Conservation (phyloP, 2,329 filamentous ascomycete genomes). For the Aspergillus pseudotamarii region DNA sequence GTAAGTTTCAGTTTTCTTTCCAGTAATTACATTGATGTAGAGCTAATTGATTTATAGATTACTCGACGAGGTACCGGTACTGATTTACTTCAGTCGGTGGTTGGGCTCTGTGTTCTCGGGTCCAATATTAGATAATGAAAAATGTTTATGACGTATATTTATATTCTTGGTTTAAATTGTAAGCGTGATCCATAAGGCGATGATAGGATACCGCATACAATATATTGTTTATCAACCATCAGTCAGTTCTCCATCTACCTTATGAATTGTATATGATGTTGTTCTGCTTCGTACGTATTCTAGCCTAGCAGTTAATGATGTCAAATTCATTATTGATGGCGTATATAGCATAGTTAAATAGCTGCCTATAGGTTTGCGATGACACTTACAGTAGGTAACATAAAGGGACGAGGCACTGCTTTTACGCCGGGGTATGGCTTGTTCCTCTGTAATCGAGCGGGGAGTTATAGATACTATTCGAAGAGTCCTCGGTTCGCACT, state of each 20-base stretch:
- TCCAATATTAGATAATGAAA: not conserved
- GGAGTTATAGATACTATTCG: too few relatives aligned
- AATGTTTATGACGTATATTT: not conserved
- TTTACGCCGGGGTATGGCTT: too few relatives aligned
- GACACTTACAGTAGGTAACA: too few relatives aligned
- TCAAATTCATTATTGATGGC: too few relatives aligned
- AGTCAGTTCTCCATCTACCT: not conserved
- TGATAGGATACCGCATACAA: not conserved
- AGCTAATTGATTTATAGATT: constrained; percentile 42
- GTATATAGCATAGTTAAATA: too few relatives aligned
- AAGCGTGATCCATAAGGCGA: not conserved
- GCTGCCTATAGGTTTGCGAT: too few relatives aligned
- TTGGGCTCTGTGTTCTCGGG: constrained; percentile 6
- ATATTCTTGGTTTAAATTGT: not conserved
- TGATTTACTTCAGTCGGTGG: constrained; percentile 34
- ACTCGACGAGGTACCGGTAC: constrained; percentile 71
- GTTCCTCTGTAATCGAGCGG: too few relatives aligned
- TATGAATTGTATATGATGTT: not conserved
- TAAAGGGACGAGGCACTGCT: too few relatives aligned
- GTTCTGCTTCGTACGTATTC: not conserved
- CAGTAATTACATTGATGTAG: not conserved
- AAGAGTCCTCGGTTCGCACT: too few relatives aligned
- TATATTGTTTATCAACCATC: too few relatives aligned
- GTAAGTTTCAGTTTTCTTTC: constrained; percentile 40
- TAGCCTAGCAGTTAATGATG: not conserved